Evolutionary conservation across 192 early-diverging fungal species (phyloP).

Genomic region (Polychytrium aggregatum): DNA sequence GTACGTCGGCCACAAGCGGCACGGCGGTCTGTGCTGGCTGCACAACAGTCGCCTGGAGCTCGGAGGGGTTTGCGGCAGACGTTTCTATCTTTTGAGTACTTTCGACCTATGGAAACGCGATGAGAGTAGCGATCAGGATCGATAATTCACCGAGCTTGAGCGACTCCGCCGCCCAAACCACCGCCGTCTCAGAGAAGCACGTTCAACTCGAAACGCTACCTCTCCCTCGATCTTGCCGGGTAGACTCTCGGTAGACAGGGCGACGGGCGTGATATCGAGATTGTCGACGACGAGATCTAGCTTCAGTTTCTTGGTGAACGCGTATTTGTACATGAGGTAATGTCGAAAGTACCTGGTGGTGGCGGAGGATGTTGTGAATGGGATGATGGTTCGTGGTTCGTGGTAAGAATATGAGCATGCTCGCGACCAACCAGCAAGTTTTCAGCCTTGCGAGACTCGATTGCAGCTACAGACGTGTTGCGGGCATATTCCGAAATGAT

Average conservation of each 20-base stretch:
- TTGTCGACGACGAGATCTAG: slow-evolving; percentile 32
- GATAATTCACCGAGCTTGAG: background rate
- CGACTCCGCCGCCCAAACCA: background rate
- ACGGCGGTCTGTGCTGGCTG: no score
- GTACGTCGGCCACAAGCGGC: no score
- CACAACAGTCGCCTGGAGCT: no score
- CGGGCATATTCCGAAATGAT: slow-evolving; percentile 31
- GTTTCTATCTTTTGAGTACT: no score
- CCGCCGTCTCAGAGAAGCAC: background rate
- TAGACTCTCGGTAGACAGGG: slow-evolving; percentile 1
- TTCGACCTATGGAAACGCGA: no score
- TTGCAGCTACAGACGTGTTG: slow-evolving; percentile 32
- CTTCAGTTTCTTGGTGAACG: slow-evolving; percentile 43
- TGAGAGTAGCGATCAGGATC: background rate
- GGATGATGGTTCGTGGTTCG: no score
- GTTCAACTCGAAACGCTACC: background rate
- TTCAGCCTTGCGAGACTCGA: no score
- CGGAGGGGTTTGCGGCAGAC: no score
- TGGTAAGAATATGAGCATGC: no score
- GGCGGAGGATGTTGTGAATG: no score
- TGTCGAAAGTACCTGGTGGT: slow-evolving; percentile 42
- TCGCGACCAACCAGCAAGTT: no score
- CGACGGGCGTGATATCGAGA: background rate
- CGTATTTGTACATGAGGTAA: slow-evolving; percentile 48
- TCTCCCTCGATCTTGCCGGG: background rate